Evolutionary conservation across 2,329 filamentous ascomycete species (phyloP).

Genomic region (Cytospora piceae): DNA sequence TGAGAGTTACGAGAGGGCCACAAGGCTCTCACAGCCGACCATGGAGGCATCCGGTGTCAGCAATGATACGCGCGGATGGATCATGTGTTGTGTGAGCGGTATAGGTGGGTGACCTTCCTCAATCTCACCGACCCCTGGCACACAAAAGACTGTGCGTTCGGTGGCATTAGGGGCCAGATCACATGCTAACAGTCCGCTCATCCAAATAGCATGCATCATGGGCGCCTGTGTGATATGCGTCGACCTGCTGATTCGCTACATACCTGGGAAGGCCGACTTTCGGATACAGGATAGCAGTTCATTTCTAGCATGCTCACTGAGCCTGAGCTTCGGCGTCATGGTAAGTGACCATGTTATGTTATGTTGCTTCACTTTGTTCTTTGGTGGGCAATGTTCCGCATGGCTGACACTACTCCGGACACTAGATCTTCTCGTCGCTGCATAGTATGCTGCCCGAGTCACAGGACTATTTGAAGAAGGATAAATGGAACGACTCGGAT

Average conservation of each 20-base stretch:
- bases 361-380: background rate
- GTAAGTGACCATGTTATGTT: constrained; percentile 53
- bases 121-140: background rate
- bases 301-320: constrained; percentile 86
- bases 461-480: constrained; percentile 73
- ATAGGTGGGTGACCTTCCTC: constrained; percentile 54
- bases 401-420: constrained; percentile 1
- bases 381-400: background rate
- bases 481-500: constrained; percentile 65
- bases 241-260: constrained; percentile 73
- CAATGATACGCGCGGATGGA: constrained; percentile 91
- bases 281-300: constrained; percentile 85
- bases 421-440: constrained; percentile 84
- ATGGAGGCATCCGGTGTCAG: constrained; percentile 53
- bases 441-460: constrained; percentile 93
- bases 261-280: constrained; percentile 78
- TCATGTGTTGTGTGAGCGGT: constrained; percentile 85
- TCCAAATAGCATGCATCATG: constrained; percentile 61
- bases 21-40: constrained; percentile 33
- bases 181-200: constrained; percentile 19
- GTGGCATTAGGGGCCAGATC: background rate
- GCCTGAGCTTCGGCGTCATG: constrained; percentile 95
- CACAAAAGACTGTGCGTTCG: background rate
- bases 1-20: constrained; percentile 23
- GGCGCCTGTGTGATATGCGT: constrained; percentile 87